Conservation (phyloP, 1,284 basidiomycete species). For the Cryptococcus amylolentus region DNA sequence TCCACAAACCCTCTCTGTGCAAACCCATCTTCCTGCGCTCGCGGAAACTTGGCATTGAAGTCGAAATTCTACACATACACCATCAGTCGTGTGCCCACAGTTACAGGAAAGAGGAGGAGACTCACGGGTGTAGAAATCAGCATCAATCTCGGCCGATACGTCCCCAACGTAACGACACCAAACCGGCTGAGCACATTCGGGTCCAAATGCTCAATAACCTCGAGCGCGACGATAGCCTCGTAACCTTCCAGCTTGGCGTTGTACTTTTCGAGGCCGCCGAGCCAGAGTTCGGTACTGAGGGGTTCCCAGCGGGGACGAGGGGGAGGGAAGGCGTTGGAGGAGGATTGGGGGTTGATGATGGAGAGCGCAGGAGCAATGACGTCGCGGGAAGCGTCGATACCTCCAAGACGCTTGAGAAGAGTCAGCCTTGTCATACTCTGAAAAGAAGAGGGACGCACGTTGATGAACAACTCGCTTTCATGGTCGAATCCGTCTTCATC, state of each 20-base stretch:
- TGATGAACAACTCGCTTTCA: slow-evolving; percentile 37
- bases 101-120: neutral
- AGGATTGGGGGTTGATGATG: slow-evolving; percentile 27
- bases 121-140: slow-evolving; percentile 76
- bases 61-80: slow-evolving; percentile 37
- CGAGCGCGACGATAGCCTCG: slow-evolving; percentile 80
- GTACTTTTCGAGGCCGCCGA: slow-evolving; percentile 71
- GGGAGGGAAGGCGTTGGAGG: slow-evolving; percentile 13
- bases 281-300: slow-evolving; percentile 69
- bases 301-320: slow-evolving; percentile 64
- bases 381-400: slow-evolving; percentile 41
- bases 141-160: slow-evolving; percentile 73
- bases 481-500: slow-evolving; percentile 14
- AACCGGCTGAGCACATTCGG: slow-evolving; percentile 68
- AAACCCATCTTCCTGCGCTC: slow-evolving; percentile 53
- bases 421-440: neutral
- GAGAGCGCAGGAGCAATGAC: slow-evolving; percentile 40
- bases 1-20: slow-evolving; percentile 61
- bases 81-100: neutral
- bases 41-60: slow-evolving; percentile 81
- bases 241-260: slow-evolving; percentile 69
- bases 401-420: slow-evolving; percentile 39
- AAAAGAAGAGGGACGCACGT: slow-evolving; percentile 25
- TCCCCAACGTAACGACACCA: slow-evolving; percentile 72
- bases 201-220: slow-evolving; percentile 90